A percentile compares a stretch with the other conserved stretches of the same genome.
Evolutionary conservation across 352 stramenopile species (phyloP).

Genomic region (Phytophthora fragariaefolia): DNA sequence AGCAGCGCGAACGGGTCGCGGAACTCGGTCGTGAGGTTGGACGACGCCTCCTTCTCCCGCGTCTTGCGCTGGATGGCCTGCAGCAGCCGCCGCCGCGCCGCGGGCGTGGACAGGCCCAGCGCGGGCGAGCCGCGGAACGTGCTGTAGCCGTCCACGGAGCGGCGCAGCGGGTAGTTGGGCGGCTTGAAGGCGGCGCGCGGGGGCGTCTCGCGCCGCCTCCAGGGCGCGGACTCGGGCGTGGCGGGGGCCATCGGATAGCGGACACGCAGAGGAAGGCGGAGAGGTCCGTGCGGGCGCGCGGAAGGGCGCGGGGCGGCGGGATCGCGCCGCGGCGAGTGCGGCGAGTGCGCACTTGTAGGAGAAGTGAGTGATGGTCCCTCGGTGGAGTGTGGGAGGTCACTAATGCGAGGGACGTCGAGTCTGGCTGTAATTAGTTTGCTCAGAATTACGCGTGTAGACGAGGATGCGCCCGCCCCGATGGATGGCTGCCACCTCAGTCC

Average conservation of each 20-base stretch:
- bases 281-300: neutral
- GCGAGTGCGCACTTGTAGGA: neutral
- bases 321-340: too few species aligned
- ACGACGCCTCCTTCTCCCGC: slow-evolving; percentile 68
- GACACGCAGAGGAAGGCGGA: slow-evolving; percentile 14
- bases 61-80: slow-evolving; percentile 75
- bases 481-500: slow-evolving; percentile 29
- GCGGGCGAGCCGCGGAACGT: slow-evolving; percentile 33
- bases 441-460: neutral
- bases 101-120: slow-evolving; percentile 60
- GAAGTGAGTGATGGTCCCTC: slow-evolving; percentile 10
- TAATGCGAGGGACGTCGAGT: neutral
- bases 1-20: slow-evolving; percentile 75
- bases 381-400: neutral
- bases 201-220: slow-evolving; percentile 30
- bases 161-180: slow-evolving; percentile 35
- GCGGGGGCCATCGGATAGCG: slow-evolving; percentile 24
- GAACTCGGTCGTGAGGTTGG: slow-evolving; percentile 74
- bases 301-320: neutral
- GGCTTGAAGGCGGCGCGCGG: slow-evolving; percentile 15
- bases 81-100: slow-evolving; percentile 62
- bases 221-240: slow-evolving; percentile 10
- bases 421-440: neutral
- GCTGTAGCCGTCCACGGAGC: slow-evolving; percentile 35
- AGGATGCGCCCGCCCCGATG: neutral